Conservation (phyloP, 2,329 filamentous ascomycete species). For the Epichloe bromicola region DNA sequence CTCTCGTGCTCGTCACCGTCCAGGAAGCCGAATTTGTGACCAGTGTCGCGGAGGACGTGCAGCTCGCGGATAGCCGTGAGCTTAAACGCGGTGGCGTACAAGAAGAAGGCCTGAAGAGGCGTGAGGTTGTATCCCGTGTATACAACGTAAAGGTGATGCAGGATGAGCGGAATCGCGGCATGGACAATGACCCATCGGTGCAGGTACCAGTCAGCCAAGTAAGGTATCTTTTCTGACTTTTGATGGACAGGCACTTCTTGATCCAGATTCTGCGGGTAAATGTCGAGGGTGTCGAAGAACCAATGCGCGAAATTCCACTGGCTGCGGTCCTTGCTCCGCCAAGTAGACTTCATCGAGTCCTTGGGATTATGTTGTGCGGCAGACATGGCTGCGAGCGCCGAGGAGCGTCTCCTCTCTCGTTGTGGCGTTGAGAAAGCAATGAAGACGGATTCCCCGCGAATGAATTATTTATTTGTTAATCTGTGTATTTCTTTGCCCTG, state of each 20-base stretch:
- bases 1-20: conserved; percentile 6
- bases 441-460: too few relatives aligned
- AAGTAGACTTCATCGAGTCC: conserved; percentile 6
- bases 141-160: conserved; percentile 4
- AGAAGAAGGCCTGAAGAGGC: conserved; percentile 3
- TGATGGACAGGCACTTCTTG: conserved; percentile 4
- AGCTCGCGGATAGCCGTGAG: conserved; percentile 4
- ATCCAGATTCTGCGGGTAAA: conserved; percentile 1
- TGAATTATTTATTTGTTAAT: too few relatives aligned
- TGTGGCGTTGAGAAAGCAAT: too few relatives aligned
- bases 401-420: too few relatives aligned
- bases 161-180: conserved; percentile 2
- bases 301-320: conserved; percentile 5
- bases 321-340: conserved; percentile 3
- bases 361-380: not conserved
- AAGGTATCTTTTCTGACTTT: conserved; percentile 3
- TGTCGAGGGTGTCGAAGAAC: conserved; percentile 2
- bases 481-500: too few relatives aligned
- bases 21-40: conserved; percentile 3
- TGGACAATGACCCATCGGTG: conserved; percentile 5
- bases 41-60: not conserved
- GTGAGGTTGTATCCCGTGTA: conserved; percentile 4
- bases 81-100: conserved; percentile 3
- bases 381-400: too few relatives aligned
- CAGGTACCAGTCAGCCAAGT: conserved; percentile 2